Conservation (phyloP, 441 rosid species). For the Pelargonium fulgidum region DNA sequence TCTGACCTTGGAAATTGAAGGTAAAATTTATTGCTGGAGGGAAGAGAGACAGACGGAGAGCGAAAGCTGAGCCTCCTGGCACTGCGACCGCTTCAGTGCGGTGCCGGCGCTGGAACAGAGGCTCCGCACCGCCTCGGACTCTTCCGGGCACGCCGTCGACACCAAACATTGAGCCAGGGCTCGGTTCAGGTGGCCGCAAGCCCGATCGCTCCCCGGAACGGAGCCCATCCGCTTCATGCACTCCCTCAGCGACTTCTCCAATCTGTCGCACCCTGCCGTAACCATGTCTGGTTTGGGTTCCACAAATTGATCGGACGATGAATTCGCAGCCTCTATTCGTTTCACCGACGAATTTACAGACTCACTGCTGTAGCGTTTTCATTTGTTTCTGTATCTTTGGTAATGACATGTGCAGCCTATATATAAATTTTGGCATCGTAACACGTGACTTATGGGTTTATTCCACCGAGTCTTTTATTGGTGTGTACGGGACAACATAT, state of each 20-base stretch:
- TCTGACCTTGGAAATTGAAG: neutral
- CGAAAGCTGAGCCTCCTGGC: conserved; percentile 65
- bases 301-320: neutral
- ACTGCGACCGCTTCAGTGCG: conserved; percentile 65
- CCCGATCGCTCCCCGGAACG: conserved; percentile 36
- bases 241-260: conserved; percentile 51
- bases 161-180: conserved; percentile 73
- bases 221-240: conserved; percentile 64
- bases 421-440: too few relatives aligned
- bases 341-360: too few relatives aligned
- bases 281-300: neutral
- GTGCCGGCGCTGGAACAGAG: conserved; percentile 77
- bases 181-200: conserved; percentile 70
- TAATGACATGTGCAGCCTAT: too few relatives aligned
- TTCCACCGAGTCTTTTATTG: too few relatives aligned
- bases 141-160: conserved; percentile 57
- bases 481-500: too few relatives aligned
- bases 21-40: conserved; percentile 27
- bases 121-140: conserved; percentile 62
- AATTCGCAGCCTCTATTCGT: neutral
- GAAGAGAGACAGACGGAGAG: conserved; percentile 65
- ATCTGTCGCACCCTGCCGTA: conserved; percentile 48
- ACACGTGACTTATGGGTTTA: too few relatives aligned
- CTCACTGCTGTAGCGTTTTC: too few relatives aligned
- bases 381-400: neutral